Percentiles rank a stretch among this genome's conserved stretches.
phyloP scores from a whole-genome alignment of 306 rosid species.

The Begonia peltatifolia region DNA sequence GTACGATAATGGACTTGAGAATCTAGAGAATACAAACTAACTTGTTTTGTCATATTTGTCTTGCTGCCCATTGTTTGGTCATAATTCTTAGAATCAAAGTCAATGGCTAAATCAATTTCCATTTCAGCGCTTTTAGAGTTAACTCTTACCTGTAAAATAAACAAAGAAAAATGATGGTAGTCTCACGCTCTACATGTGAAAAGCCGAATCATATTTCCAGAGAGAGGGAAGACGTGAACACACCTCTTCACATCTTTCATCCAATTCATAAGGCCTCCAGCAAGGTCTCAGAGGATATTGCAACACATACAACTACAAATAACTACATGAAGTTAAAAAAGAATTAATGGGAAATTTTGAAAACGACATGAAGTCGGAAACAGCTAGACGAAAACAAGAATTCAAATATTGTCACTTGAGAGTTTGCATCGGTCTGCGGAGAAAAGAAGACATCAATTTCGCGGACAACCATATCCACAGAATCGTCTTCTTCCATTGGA shows the following conservation, averaged over 20 bases:
- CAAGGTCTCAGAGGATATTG: conserved; percentile 82
- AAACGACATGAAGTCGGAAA: background rate
- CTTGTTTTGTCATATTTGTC: conserved; percentile 51
- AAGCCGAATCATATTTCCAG: conserved; percentile 3
- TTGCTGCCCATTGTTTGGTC: conserved; percentile 30
- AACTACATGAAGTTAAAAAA: background rate
- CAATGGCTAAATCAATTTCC: conserved; percentile 57
- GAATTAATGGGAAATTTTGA: background rate
- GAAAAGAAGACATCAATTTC: conserved; percentile 69
- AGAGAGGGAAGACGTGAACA: conserved; percentile 2
- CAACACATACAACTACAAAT: conserved; percentile 41
- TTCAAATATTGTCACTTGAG: conserved; percentile 27
- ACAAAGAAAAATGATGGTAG: too few species aligned
- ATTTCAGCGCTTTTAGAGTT: conserved; percentile 39
- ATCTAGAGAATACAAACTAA: conserved; percentile 7
- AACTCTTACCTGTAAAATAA: conserved; percentile 45
- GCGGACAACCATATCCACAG: conserved; percentile 53
- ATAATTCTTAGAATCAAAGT: conserved; percentile 37
- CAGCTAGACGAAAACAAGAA: background rate
- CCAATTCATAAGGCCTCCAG: conserved; percentile 84
- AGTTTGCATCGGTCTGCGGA: conserved; percentile 30
- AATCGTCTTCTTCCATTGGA: conserved; percentile 39
- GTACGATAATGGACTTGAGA: too few species aligned
- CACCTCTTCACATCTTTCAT: conserved; percentile 70
- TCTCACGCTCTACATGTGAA: too few species aligned